phyloP scores from a whole-genome alignment of 1,139 yeast genomes.

The Geotrichum reessii region DNA sequence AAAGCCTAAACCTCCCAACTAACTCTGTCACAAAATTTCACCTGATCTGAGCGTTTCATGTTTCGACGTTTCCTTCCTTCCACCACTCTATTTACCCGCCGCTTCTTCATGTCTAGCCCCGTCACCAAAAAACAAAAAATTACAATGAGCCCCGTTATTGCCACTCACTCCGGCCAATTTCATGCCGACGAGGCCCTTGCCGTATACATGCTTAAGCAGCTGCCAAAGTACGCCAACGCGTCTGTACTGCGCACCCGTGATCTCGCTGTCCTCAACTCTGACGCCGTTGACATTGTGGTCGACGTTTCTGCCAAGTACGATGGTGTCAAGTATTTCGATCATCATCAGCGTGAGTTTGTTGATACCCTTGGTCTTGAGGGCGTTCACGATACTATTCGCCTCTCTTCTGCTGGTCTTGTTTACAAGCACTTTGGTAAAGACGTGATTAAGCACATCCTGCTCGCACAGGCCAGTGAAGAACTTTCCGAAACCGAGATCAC shows the following conservation, averaged over 20 bases:
- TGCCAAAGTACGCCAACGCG: constrained; percentile 66
- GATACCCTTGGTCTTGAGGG: constrained; percentile 51
- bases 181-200: constrained; percentile 99
- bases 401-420: constrained; percentile 89
- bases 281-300: constrained; percentile 76
- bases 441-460: constrained; percentile 48
- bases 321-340: constrained; percentile 82
- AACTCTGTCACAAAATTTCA: not conserved
- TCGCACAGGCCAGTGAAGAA: constrained; percentile 31
- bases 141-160: constrained; percentile 44
- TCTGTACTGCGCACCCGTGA: constrained; percentile 76
- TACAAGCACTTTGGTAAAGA: constrained; percentile 90
- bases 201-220: constrained; percentile 69
- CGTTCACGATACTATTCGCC: constrained; percentile 56
- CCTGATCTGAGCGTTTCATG: not conserved
- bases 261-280: constrained; percentile 65
- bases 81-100: constrained; percentile 1
- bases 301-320: constrained; percentile 96
- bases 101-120: constrained; percentile 9
- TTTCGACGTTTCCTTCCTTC: not conserved
- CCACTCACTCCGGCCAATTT: constrained; percentile 92
- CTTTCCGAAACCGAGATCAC: constrained; percentile 23
- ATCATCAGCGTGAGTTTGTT: constrained; percentile 81
- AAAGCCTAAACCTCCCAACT: not conserved
- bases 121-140: constrained; percentile 18